phyloP scores from a whole-genome alignment of 352 stramenopile species.

The Pythium rhizo-oryzae region DNA sequence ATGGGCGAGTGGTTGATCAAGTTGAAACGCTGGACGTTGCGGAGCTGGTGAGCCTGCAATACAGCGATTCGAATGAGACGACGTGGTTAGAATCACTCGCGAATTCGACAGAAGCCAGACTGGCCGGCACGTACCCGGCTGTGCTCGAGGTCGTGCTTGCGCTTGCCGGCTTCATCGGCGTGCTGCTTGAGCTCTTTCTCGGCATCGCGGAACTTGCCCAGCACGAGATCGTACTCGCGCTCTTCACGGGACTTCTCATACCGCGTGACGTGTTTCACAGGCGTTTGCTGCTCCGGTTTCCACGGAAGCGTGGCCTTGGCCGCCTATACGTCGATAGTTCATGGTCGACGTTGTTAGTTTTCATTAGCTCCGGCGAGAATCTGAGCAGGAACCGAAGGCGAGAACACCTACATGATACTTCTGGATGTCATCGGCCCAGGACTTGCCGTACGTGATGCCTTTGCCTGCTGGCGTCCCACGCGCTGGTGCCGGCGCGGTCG shows the following conservation, averaged over 20 bases:
- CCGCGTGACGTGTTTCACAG: conserved; percentile 64
- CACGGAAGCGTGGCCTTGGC: conserved; percentile 70
- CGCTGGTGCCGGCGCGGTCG: background rate
- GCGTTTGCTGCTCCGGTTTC: conserved; percentile 50
- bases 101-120: no score
- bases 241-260: conserved; percentile 75
- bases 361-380: no score
- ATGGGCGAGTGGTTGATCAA: conserved; percentile 67
- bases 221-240: conserved; percentile 68
- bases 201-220: conserved; percentile 69
- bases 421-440: conserved; percentile 59
- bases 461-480: background rate
- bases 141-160: conserved; percentile 46
- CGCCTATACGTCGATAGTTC: conserved; percentile 29
- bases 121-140: conserved; percentile 31
- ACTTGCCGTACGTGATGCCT: conserved; percentile 22
- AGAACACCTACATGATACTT: conserved; percentile 48
- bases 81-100: background rate
- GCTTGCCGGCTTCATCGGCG: conserved; percentile 34
- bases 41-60: conserved; percentile 58
- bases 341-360: background rate
- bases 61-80: background rate
- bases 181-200: conserved; percentile 42
- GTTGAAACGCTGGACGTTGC: conserved; percentile 63
- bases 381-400: no score